Evolutionary conservation across 768 basidiomycete genomes (phyloP).

Genomic region (Leucosporidium creatinivorum): DNA sequence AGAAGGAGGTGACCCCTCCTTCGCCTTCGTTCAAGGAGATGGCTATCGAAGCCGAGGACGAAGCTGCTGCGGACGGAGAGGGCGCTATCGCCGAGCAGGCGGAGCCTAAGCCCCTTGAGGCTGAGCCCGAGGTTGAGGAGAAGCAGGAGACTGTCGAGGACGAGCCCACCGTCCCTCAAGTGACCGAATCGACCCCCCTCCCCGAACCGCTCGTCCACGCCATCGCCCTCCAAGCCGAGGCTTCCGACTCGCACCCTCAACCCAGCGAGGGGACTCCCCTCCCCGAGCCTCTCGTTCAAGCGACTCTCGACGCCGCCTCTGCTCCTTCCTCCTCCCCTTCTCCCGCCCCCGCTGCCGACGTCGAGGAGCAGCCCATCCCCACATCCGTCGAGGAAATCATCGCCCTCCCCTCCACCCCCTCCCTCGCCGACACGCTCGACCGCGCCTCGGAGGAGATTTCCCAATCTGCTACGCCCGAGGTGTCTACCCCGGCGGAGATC

Average conservation of each 20-base stretch:
- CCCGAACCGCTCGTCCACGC: too few relatives aligned
- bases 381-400: neutral
- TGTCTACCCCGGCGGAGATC: neutral
- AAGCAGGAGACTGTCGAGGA: too few relatives aligned
- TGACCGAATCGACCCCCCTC: too few relatives aligned
- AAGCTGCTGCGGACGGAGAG: neutral
- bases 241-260: too few relatives aligned
- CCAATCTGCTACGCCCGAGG: neutral
- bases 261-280: too few relatives aligned
- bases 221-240: too few relatives aligned
- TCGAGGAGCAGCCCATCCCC: neutral
- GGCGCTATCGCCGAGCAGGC: constrained; percentile 8
- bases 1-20: neutral
- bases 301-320: too few relatives aligned
- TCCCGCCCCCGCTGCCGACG: neutral
- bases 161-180: neutral
- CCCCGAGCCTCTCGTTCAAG: too few relatives aligned
- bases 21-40: constrained; percentile 2
- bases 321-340: too few relatives aligned
- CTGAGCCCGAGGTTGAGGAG: neutral
- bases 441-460: neutral
- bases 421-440: neutral
- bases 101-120: neutral
- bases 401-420: neutral
- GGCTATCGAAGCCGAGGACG: constrained; percentile 5